Base-by-base conservation (phyloP, 305 asterid genomes). In the Withania somnifera region DNA sequence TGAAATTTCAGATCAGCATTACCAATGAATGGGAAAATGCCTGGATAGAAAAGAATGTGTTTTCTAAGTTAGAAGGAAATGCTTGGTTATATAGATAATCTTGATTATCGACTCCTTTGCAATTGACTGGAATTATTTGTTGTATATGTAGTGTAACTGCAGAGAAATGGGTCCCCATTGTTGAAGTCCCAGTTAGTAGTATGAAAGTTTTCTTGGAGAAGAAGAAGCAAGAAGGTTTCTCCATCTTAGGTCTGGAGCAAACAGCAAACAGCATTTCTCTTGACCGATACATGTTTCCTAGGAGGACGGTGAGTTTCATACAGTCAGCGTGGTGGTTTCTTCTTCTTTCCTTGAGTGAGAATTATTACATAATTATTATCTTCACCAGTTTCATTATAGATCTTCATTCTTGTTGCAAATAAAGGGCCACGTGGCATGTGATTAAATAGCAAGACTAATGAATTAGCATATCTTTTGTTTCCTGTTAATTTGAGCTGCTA, bases 221-320 rank as follows among this genome's bases (percentile, higher is more conserved):
- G 88, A 95, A 94, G 94, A 94, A 90, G 87, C 89, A 80, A 79
- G 93, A 94, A 87, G 98, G 98, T 30, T 95, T 80, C 81, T 85
- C 97, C 83, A 86, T 95, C 88, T 84, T 93, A 80, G 99, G 98
- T 82, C 90, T 95, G 83, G 99, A 95, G 92, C 99, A 95, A 89
- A 95, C 99, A 83, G 97, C 99, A 76, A 94, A 95, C 82, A 95
- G 99, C 88, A 77, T 89, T 78, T 89, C 99, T 53, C 91, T 95
- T 57, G 97, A 95, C 88, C 89, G 86, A 78, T 93, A 90, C 87
- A 82, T 78, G 78, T 95, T 95, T 83, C 94, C 97, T 22, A 84
- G 80, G 81, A 95, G 91, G 85, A 90, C 92, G 30, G 98, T 91
- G 86, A 85, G 93, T 76, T 53, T 30, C 19, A 30, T 38, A 50